These are phyloP conservation scores for Entrophospora sp. DNA, from an alignment of 192 early-diverging fungal genomes.

Conservation along the genomic window DNA sequence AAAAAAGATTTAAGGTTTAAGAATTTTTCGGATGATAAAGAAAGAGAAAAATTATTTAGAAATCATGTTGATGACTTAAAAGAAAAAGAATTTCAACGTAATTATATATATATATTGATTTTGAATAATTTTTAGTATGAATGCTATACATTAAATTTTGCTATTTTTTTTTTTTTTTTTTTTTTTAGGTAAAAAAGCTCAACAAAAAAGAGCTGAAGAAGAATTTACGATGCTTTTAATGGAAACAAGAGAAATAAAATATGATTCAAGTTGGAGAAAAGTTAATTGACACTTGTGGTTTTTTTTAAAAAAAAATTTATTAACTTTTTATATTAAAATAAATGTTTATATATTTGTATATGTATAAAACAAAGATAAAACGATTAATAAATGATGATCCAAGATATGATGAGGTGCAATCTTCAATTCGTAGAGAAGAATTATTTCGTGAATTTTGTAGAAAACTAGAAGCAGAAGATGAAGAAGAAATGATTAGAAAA, in stretches of 20 bases:
- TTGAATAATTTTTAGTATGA: not conserved
- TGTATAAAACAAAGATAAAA: no score
- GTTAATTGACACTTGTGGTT: no score
- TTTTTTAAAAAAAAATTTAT: no score
- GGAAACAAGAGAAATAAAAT: slow-evolving; percentile 46
- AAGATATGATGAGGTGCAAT: slow-evolving; percentile 55
- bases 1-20: slow-evolving; percentile 57
- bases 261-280: slow-evolving; percentile 56
- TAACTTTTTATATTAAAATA: no score
- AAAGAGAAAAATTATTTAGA: slow-evolving; percentile 55
- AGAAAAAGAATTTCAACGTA: slow-evolving; percentile 19
- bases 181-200: slow-evolving; percentile 31
- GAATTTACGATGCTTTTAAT: slow-evolving; percentile 51
- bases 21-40: slow-evolving; percentile 43
- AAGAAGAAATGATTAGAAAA: slow-evolving; percentile 15
- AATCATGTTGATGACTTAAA: slow-evolving; percentile 47
- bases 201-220: slow-evolving; percentile 31
- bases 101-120: not conserved
- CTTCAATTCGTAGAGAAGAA: slow-evolving; percentile 56
- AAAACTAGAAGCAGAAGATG: slow-evolving; percentile 32
- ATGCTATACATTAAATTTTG: not conserved
- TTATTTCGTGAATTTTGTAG: slow-evolving; percentile 58
- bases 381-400: slow-evolving; percentile 54
- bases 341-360: no score
- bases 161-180: not conserved